Evolutionary conservation across 2,329 filamentous ascomycete species (phyloP).

Genomic region (Clonostachys chloroleuca): DNA sequence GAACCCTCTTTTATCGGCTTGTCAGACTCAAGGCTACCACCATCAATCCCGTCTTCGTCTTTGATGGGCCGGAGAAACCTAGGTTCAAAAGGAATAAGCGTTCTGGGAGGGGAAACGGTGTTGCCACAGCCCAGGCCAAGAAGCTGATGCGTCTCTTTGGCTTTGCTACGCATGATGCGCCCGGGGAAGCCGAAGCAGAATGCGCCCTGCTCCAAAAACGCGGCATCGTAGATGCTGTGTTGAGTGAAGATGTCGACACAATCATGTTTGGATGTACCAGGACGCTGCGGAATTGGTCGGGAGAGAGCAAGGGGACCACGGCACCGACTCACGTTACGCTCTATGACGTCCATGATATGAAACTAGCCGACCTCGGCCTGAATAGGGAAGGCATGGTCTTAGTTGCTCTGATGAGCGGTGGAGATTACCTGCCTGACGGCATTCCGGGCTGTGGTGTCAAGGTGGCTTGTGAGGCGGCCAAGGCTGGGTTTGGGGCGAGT

Average conservation of each 20-base stretch:
- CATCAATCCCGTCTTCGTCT: slow-evolving; percentile 87
- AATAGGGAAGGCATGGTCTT: slow-evolving; percentile 89
- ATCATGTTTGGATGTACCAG: slow-evolving; percentile 90
- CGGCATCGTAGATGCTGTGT: slow-evolving; percentile 84
- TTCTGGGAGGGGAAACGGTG: slow-evolving; percentile 58
- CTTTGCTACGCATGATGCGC: slow-evolving; percentile 79
- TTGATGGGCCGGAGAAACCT: slow-evolving; percentile 83
- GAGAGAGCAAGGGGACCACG: slow-evolving; percentile 59
- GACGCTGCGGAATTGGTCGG: slow-evolving; percentile 79
- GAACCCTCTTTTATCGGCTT: slow-evolving; percentile 90
- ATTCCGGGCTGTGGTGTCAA: slow-evolving; percentile 85
- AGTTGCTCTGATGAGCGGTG: slow-evolving; percentile 90
- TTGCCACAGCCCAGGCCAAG: slow-evolving; percentile 75
- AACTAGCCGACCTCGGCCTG: slow-evolving; percentile 50
- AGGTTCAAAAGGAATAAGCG: slow-evolving; percentile 84
- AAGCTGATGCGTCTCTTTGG: slow-evolving; percentile 80
- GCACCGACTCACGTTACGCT: slow-evolving; percentile 81
- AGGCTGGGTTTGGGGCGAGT: slow-evolving; percentile 77
- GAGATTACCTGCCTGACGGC: slow-evolving; percentile 87
- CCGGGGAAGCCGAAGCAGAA: slow-evolving; percentile 93
- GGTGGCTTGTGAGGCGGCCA: slow-evolving; percentile 83
- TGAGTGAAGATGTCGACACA: slow-evolving; percentile 95
- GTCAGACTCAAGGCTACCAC: slow-evolving; percentile 70
- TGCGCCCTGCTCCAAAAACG: slow-evolving; percentile 80
- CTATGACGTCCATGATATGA: slow-evolving; percentile 61